phyloP scores from a whole-genome alignment of 1,139 yeast species.

The Nematodospora anomalae region DNA sequence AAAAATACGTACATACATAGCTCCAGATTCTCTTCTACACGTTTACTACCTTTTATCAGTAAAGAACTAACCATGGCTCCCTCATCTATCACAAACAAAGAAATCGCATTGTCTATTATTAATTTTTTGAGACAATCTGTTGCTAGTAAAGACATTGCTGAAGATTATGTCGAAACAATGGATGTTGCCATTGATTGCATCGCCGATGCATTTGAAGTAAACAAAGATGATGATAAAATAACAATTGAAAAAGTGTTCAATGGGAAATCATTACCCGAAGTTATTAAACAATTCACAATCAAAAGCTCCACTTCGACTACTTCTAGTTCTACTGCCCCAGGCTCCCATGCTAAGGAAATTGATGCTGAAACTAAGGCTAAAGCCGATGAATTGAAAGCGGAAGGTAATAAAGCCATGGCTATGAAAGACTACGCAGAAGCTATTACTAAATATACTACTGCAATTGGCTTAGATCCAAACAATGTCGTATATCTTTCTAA shows the following conservation, averaged over 20 bases:
- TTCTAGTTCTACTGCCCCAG: constrained; percentile 18
- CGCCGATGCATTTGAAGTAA: constrained; percentile 80
- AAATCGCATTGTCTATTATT: constrained; percentile 74
- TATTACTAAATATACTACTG: constrained; percentile 73
- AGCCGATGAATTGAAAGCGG: constrained; percentile 82
- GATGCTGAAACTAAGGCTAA: constrained; percentile 58
- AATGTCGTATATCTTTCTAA: constrained; percentile 88
- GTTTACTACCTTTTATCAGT: constrained; percentile 2
- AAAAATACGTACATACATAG: neutral
- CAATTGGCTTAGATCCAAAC: constrained; percentile 67
- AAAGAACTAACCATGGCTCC: constrained; percentile 4
- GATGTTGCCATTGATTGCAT: constrained; percentile 95
- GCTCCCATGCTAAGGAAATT: constrained; percentile 33
- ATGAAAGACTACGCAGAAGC: constrained; percentile 69
- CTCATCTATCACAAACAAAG: constrained; percentile 47
- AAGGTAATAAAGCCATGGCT: constrained; percentile 94
- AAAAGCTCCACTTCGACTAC: constrained; percentile 17
- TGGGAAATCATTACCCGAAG: constrained; percentile 50
- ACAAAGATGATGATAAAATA: constrained; percentile 44
- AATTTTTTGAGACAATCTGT: constrained; percentile 67
- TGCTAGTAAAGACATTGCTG: constrained; percentile 61
- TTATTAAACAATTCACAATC: constrained; percentile 28
- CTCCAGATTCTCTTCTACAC: constrained; percentile 2
- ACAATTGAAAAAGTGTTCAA: constrained; percentile 38
- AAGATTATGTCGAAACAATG: constrained; percentile 86